Base-by-base conservation (phyloP, 805 yeast species). In the Metschnikowia hibisci region DNA sequence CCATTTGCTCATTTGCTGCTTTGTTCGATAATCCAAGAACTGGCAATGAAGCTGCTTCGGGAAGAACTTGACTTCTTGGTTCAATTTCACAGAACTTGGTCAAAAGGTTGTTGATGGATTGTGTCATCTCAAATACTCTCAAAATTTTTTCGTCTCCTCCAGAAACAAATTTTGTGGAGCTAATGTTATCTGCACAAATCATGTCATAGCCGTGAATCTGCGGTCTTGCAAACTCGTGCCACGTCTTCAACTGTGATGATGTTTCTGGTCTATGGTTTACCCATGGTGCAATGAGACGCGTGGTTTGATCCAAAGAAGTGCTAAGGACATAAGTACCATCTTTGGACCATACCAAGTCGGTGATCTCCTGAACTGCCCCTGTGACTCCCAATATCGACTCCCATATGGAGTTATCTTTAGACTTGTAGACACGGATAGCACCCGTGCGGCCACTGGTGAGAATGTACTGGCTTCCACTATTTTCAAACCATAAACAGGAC, bases 181-280 rank as follows among this genome's bases (percentile, higher is more conserved):
- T 64, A 11, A 93, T 62, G 10, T 84, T 72, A 30, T 81, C 78
- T 6, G 86, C 70, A 52, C 96, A 81, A 30, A 87, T 74, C 97
- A 93, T 89, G 58, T 93, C 98, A 60, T 88, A 93, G 7, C 99
- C 99, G 62, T 93, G 99, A 50, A 93, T 93, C 63, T 93, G 99
- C 0, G 99, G 98, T 53, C 99, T 77, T 1, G 96, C 87, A 62
- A 93, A 83, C 62, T 93, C 99, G 58, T 83, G 84, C 95, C 96
- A 89, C 1, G 82, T 70, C 20, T 31, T 37, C 14, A 18, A 26
- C 13, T 29, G 11, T 10, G 27, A 12, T 13, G 26, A 20, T 15
- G 32, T 30, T 5, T 15, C 28, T 0, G 51, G 44, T 36, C 72
- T 62, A 15, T 57, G 44, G 6, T 52, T 47, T 2, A 45, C 48